A percentile compares a stretch with the other conserved stretches of the same genome.
phyloP scores from a whole-genome alignment of 2,329 filamentous ascomycete genomes.

The Fusarium sp. region DNA sequence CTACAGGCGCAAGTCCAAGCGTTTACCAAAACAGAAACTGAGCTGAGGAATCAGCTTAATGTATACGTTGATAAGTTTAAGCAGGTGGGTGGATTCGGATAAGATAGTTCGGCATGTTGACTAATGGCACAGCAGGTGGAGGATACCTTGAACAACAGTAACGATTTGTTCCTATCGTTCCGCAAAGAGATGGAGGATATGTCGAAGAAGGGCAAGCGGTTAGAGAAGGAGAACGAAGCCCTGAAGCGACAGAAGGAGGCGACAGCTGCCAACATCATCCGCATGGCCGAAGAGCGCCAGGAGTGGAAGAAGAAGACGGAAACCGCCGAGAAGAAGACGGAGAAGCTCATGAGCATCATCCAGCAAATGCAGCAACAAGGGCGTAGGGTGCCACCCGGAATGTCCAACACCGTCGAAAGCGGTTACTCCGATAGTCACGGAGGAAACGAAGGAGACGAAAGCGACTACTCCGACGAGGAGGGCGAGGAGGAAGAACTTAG shows the following conservation, averaged over 20 bases:
- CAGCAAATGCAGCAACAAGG: conserved; percentile 97
- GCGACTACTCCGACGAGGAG: conserved; percentile 71
- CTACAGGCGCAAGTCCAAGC: conserved; percentile 92
- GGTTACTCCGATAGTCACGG: conserved; percentile 64
- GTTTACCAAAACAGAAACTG: conserved; percentile 94
- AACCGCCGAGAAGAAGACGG: conserved; percentile 74
- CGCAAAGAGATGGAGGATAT: conserved; percentile 99
- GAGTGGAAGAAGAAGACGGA: conserved; percentile 75
- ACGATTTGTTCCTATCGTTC: conserved; percentile 96
- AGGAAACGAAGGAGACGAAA: conserved; percentile 64
- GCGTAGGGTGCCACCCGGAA: conserved; percentile 75
- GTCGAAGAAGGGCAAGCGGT: conserved; percentile 97
- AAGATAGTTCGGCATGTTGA: conserved; percentile 33
- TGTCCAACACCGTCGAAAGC: conserved; percentile 67
- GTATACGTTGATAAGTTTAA: conserved; percentile 99
- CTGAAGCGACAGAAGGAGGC: conserved; percentile 93
- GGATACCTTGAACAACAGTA: conserved; percentile 97
- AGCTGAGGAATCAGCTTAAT: conserved; percentile 93
- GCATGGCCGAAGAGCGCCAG: conserved; percentile 96
- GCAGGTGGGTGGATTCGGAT: conserved; percentile 72
- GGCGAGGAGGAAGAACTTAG: conserved; percentile 70
- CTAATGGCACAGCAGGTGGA: conserved; percentile 74
- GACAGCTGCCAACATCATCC: conserved; percentile 92
- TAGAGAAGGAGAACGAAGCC: conserved; percentile 95
- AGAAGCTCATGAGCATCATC: conserved; percentile 93